Evolutionary conservation across 805 yeast genomes (phyloP).

Genomic region (Nakazawaea wickerhamii): DNA sequence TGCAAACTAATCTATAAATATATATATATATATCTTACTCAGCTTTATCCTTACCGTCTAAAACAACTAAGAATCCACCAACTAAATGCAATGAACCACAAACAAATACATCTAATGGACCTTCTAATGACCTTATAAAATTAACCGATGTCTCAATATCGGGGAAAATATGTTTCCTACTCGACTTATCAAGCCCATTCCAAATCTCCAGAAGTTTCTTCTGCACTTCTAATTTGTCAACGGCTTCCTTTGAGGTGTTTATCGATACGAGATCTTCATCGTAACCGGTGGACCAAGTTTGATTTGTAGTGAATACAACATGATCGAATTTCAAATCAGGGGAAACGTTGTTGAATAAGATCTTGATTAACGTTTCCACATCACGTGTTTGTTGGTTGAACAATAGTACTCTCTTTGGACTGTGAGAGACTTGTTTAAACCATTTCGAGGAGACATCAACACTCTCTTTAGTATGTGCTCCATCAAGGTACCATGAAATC

Average conservation of each 20-base stretch:
- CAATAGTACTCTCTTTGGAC: constrained; percentile 44
- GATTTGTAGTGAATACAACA: constrained; percentile 83
- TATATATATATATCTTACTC: too few species aligned
- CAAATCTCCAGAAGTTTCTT: constrained; percentile 67
- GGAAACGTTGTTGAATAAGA: constrained; percentile 40
- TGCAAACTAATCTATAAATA: not conserved
- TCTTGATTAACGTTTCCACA: constrained; percentile 55
- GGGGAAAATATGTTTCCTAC: constrained; percentile 45
- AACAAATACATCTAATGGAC: constrained; percentile 70
- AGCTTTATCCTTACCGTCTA: constrained; percentile 40
- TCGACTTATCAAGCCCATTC: constrained; percentile 43
- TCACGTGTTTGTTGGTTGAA: constrained; percentile 96
- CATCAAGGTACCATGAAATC: constrained; percentile 83
- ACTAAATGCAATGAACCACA: constrained; percentile 93
- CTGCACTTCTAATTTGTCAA: constrained; percentile 80
- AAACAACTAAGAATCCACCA: constrained; percentile 86
- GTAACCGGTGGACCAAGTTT: constrained; percentile 88
- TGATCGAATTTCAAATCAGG: constrained; percentile 54
- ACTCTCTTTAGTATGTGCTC: constrained; percentile 93
- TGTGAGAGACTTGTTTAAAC: constrained; percentile 47
- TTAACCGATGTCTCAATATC: constrained; percentile 73
- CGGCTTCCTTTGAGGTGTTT: constrained; percentile 73
- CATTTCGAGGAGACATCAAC: constrained; percentile 77
- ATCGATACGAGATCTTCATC: constrained; percentile 79
- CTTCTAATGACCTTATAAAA: constrained; percentile 42